Conservation (phyloP, 2,329 filamentous ascomycete genomes). For the Nakataea oryzae region DNA sequence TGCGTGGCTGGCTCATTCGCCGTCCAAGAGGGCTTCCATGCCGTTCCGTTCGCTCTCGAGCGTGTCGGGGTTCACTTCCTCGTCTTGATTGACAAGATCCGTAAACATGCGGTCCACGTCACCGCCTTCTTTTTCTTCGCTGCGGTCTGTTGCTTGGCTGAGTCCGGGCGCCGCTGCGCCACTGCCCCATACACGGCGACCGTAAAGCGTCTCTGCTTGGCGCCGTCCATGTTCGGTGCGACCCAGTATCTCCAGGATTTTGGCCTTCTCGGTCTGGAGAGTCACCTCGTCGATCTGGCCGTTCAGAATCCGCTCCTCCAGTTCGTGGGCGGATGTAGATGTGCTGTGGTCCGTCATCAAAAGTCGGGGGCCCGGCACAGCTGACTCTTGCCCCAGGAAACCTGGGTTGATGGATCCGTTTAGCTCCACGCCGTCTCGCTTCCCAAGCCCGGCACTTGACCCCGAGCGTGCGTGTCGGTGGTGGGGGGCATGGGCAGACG, state of each 20-base stretch:
- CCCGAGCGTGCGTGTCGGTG: conserved; percentile 12
- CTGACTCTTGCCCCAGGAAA: conserved; percentile 27
- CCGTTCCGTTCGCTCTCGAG: conserved; percentile 34
- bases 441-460: conserved; percentile 8
- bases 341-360: conserved; percentile 23
- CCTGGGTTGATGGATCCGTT: conserved; percentile 29
- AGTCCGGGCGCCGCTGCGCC: conserved; percentile 6
- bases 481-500: conserved; percentile 10
- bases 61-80: conserved; percentile 31
- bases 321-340: conserved; percentile 24
- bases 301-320: conserved; percentile 41
- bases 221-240: conserved; percentile 39
- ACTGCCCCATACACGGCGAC: conserved; percentile 33
- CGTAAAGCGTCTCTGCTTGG: conserved; percentile 40
- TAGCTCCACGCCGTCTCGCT: conserved; percentile 26
- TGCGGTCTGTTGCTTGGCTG: conserved; percentile 5
- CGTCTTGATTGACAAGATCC: conserved; percentile 42
- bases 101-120: conserved; percentile 46
- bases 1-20: conserved; percentile 19
- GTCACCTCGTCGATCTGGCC: conserved; percentile 24
- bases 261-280: conserved; percentile 33
- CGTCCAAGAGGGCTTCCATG: conserved; percentile 33
- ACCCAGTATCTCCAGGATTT: conserved; percentile 40
- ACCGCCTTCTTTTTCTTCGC: conserved; percentile 23
- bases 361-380: conserved; percentile 28